A percentile compares a stretch with the other conserved stretches of the same genome.
Evolutionary conservation across 2,329 filamentous ascomycete genomes (phyloP).

Genomic region (Hypoxylon rubiginosum): DNA sequence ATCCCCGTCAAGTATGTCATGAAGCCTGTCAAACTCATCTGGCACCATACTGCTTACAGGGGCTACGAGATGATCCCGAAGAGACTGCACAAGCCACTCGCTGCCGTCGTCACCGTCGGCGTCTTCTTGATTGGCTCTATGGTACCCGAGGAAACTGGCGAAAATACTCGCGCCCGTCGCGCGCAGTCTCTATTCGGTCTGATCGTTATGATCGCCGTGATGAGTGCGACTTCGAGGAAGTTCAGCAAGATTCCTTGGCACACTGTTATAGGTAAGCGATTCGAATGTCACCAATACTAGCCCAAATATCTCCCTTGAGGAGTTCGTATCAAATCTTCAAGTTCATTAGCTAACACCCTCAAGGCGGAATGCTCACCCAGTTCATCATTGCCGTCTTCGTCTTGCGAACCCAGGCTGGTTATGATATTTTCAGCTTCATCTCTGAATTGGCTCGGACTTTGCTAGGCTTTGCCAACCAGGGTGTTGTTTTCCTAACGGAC

Average conservation of each 20-base stretch:
- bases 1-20: slow-evolving; percentile 76
- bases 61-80: slow-evolving; percentile 74
- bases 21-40: slow-evolving; percentile 74
- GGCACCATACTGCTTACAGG: slow-evolving; percentile 73
- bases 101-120: slow-evolving; percentile 73
- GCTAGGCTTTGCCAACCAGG: slow-evolving; percentile 80
- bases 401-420: slow-evolving; percentile 82
- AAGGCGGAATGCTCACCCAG: slow-evolving; percentile 84
- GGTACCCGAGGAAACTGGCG: slow-evolving; percentile 74
- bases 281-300: neutral
- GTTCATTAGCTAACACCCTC: slow-evolving; percentile 9
- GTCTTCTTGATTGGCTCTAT: slow-evolving; percentile 86
- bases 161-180: slow-evolving; percentile 85
- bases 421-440: slow-evolving; percentile 92
- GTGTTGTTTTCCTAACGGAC: slow-evolving; percentile 78
- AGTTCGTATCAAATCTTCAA: neutral
- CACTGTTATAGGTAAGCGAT: slow-evolving; percentile 74
- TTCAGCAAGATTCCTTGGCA: slow-evolving; percentile 76
- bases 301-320: neutral
- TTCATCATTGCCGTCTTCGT: slow-evolving; percentile 93
- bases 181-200: slow-evolving; percentile 86
- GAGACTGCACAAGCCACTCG: slow-evolving; percentile 73
- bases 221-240: slow-evolving; percentile 80
- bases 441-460: slow-evolving; percentile 80
- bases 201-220: slow-evolving; percentile 73